Percentiles rank a stretch among this genome's conserved stretches.
phyloP scores from a whole-genome alignment of 2,329 filamentous ascomycete genomes.

The Bimuria novae-zelandiae region DNA sequence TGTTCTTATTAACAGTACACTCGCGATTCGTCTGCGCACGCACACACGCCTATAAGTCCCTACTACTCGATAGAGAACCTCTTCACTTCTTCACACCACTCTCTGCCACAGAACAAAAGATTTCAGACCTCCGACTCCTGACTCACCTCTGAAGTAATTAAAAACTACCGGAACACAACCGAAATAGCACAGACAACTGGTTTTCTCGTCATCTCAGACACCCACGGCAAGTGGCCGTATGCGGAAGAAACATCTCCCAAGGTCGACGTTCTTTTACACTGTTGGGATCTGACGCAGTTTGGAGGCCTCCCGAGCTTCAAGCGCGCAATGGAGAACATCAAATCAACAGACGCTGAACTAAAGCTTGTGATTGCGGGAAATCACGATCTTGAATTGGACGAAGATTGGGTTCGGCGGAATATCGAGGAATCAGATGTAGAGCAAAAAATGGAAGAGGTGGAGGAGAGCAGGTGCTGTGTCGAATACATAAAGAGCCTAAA shows the following conservation, averaged over 20 bases:
- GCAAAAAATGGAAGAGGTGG: slow-evolving; percentile 8
- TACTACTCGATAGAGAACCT: no score
- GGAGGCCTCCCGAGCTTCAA: slow-evolving; percentile 35
- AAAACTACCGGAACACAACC: no score
- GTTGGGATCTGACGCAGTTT: no score
- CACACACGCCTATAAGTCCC: no score
- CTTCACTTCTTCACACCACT: no score
- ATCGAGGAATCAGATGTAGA: background rate
- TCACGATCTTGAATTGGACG: slow-evolving; percentile 62
- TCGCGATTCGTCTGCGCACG: no score
- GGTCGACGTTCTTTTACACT: background rate
- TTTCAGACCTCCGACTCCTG: no score
- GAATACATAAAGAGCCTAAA: slow-evolving; percentile 12
- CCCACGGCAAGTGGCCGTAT: slow-evolving; percentile 30
- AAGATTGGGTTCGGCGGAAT: slow-evolving; percentile 19
- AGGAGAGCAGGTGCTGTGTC: slow-evolving; percentile 33
- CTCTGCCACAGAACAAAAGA: no score
- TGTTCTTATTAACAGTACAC: no score
- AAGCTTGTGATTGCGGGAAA: slow-evolving; percentile 66
- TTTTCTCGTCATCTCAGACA: slow-evolving; percentile 48
- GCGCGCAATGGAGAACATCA: slow-evolving; percentile 47
- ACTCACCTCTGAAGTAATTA: no score
- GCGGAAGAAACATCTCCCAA: background rate
- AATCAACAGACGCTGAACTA: slow-evolving; percentile 52
- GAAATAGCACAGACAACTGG: background rate